Evolutionary conservation across 2,329 filamentous ascomycete genomes (phyloP).

Genomic region (Xenosphaeropsis pyriputrescens): DNA sequence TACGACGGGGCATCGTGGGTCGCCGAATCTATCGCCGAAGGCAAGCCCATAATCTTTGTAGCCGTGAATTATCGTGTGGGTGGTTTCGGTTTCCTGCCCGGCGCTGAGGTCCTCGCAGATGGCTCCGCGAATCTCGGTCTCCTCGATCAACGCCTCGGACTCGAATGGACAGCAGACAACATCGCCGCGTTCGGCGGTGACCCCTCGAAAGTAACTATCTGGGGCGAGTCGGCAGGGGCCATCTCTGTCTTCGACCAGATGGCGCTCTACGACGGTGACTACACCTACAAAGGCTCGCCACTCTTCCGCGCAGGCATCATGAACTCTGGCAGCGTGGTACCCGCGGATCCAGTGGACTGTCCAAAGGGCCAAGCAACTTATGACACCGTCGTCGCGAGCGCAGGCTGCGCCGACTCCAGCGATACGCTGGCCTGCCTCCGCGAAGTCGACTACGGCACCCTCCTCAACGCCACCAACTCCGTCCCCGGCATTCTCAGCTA

Average conservation of each 20-base stretch:
- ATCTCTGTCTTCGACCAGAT: conserved; percentile 70
- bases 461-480: conserved; percentile 53
- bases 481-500: conserved; percentile 57
- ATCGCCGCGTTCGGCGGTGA: conserved; percentile 69
- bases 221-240: conserved; percentile 54
- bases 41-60: conserved; percentile 59
- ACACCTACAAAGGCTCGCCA: conserved; percentile 57
- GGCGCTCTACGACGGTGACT: conserved; percentile 56
- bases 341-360: conserved; percentile 48
- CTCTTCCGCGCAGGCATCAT: conserved; percentile 70
- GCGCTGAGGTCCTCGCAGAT: conserved; percentile 51
- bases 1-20: conserved; percentile 35
- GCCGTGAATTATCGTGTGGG: conserved; percentile 66
- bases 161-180: conserved; percentile 68
- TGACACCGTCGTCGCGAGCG: conserved; percentile 40
- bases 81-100: conserved; percentile 61
- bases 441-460: conserved; percentile 36
- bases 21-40: conserved; percentile 24
- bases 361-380: conserved; percentile 52
- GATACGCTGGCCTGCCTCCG: conserved; percentile 56
- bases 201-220: conserved; percentile 63
- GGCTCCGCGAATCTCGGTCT: conserved; percentile 58
- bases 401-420: conserved; percentile 41
- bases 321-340: conserved; percentile 53
- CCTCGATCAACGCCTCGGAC: conserved; percentile 55